Evolutionary conservation across 768 basidiomycete genomes (phyloP), one percentile per base, ranked within the genome.

Genomic region (Pulveroboletus ravenelii): DNA sequence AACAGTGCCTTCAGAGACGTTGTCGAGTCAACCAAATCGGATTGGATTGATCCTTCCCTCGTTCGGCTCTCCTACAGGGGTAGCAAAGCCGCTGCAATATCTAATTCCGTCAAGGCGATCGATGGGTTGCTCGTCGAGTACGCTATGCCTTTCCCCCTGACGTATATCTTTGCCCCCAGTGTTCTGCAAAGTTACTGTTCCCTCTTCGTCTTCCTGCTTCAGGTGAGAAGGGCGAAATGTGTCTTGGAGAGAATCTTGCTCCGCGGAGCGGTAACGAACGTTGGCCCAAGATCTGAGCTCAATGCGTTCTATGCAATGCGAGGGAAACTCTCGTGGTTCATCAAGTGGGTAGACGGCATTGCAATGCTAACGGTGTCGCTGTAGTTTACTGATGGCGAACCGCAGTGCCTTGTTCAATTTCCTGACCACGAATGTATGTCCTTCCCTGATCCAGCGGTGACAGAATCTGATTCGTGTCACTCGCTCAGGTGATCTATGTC

Each of bases 251-350:
- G 80, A 45, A 85, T 89, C 12, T 69, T 87, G 23, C 79, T 89
- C 3, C 72, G 84, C 17, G 77, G 78, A n/a, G 75, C 72, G 15
- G 60, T 66, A 12, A 70, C 54, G 57, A 47, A 65, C 60, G 61
- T 56, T 15, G 62, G 70, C 30, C 42, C 69, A 43, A 71, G 66
- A 32, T 70, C 68, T 18, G 81, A 82, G 46, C 50, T 85, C 59
- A 90, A 88, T 68, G 74, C 75, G 13, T 83, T 91, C 57, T 89
- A 88, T 62, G 85, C 85, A 0, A 78, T 89, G 75, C 71, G 89
- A 54, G 81, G 83, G 56, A 82, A 84, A 48, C 58, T 93, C 51
- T 85, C 85, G 50, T 93, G 90, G 90, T 87, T 91, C 57, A 77
- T 87, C 63, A 89, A 87, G 89, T 90, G 61, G 58, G 85, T 76